Percentiles rank a stretch among this genome's conserved stretches.
phyloP scores from a whole-genome alignment of 2,329 filamentous ascomycete genomes.

The Epichloe uncinata region DNA sequence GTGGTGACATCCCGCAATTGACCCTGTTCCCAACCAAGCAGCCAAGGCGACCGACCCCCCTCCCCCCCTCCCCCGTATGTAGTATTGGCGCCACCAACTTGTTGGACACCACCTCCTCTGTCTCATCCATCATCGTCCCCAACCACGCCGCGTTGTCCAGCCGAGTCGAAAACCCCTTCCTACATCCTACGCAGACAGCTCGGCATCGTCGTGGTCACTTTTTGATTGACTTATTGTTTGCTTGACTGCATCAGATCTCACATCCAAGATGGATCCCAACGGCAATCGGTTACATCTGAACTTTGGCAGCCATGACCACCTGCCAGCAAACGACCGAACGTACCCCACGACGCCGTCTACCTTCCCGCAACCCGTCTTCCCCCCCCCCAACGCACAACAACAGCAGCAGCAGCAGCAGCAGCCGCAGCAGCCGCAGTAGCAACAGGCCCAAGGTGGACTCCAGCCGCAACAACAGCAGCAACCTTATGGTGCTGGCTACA shows the following conservation, averaged over 20 bases:
- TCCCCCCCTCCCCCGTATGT: neutral
- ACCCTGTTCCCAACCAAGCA: neutral
- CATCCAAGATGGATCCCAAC: constrained; percentile 34
- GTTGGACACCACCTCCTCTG: no score
- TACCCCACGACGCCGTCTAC: constrained; percentile 89
- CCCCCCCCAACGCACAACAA: constrained; percentile 14
- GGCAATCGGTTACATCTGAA: constrained; percentile 55
- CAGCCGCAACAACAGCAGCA: constrained; percentile 28
- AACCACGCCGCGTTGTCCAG: no score
- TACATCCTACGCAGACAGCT: no score
- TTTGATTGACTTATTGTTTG: no score
- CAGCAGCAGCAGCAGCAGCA: constrained; percentile 23
- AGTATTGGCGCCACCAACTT: neutral
- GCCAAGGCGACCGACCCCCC: neutral
- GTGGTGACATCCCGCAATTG: neutral
- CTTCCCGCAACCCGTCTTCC: constrained; percentile 32
- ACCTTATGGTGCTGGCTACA: constrained; percentile 34
- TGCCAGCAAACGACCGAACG: constrained; percentile 48
- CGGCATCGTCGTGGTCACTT: no score
- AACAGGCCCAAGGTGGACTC: constrained; percentile 24
- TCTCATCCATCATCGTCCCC: no score
- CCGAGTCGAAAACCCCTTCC: no score
- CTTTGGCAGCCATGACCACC: constrained; percentile 52
- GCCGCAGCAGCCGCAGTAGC: no score
- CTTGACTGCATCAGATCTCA: neutral